Evolutionary conservation across 1,139 yeast species (phyloP).

Genomic region (Debaryomycetaceae sp.): DNA sequence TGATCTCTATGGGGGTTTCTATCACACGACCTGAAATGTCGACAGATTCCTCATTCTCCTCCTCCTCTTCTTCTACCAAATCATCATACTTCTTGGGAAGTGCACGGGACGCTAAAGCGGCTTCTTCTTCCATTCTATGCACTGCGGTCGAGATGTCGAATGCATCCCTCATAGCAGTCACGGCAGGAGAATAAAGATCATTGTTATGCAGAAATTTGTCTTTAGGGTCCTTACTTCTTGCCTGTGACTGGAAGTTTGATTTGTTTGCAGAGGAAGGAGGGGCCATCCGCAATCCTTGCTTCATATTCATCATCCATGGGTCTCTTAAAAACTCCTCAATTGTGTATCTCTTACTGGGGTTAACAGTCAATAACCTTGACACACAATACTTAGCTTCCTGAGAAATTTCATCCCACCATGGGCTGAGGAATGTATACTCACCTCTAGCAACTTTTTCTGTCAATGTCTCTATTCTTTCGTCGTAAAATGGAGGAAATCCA

Average conservation of each 20-base stretch:
- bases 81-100: slow-evolving; percentile 21
- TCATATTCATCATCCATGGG: slow-evolving; percentile 66
- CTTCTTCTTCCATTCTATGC: slow-evolving; percentile 89
- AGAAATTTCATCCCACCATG: slow-evolving; percentile 66
- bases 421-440: slow-evolving; percentile 53
- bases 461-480: slow-evolving; percentile 52
- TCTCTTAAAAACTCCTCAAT: slow-evolving; percentile 76
- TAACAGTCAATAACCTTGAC: slow-evolving; percentile 70
- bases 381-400: slow-evolving; percentile 64
- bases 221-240: slow-evolving; percentile 14
- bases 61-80: slow-evolving; percentile 38
- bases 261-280: not conserved
- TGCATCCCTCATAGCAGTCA: slow-evolving; percentile 91
- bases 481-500: slow-evolving; percentile 64
- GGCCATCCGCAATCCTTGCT: slow-evolving; percentile 2
- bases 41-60: slow-evolving; percentile 18
- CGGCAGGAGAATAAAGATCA: slow-evolving; percentile 74
- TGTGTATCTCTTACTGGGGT: slow-evolving; percentile 73
- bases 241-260: slow-evolving; percentile 18
- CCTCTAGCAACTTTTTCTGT: slow-evolving; percentile 60
- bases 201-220: slow-evolving; percentile 20
- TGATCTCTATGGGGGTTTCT: slow-evolving; percentile 16
- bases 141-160: slow-evolving; percentile 94
- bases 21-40: slow-evolving; percentile 9
- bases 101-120: slow-evolving; percentile 42